Evolutionary conservation across 2,329 filamentous ascomycete species (phyloP), one percentile per base, ranked within the genome.

Genomic region (Immersiporthe knoxdaviesiana): DNA sequence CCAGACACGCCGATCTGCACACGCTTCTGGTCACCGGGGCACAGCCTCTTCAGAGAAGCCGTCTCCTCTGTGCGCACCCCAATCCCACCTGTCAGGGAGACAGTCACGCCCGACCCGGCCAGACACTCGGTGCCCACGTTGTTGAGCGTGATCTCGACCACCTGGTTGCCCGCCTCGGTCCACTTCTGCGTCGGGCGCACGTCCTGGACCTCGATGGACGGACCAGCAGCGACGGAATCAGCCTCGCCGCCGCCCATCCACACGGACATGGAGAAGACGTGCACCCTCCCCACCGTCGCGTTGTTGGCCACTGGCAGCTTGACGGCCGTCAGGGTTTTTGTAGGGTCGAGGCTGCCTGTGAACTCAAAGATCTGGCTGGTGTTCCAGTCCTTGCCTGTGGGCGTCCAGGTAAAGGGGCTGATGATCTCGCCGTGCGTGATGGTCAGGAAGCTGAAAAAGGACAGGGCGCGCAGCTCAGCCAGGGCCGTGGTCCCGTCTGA

Each of bases 361-460:
- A 79, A 79, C 74, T 85, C 82, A 63, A 82, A 85, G 27, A 85
- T 81, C 71, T 83, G 79, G 5, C 79, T 78, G 3, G 76, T 78
- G 71, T 84, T 84, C 71, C 78, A 80, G 72, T 83, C 81, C 4
- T 78, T 80, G 32, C 78, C 77, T 54, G 79, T 77, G 2, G 72
- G 47, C 0, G 81, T 83, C 72, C 78, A 84, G 58, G 80, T 79
- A 66, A 74, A 77, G 0, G 82, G 81, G 65, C 81, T 80, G 32
- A 83, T 77, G 67, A 85, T 77, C 66, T 84, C 81, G 59, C 84
- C 84, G 18, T 79, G 78, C 65, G 82, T 80, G 71, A 84, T 80
- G 12, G 81, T 80, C 64, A 84, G 74, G 73, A 79, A 83, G 63
- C 77, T 80, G 74, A 78, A 83, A 77, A 79, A 85, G 6, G 80